Conservation (phyloP, 1,139 yeast genomes). For the Protomyces macrosporus region DNA sequence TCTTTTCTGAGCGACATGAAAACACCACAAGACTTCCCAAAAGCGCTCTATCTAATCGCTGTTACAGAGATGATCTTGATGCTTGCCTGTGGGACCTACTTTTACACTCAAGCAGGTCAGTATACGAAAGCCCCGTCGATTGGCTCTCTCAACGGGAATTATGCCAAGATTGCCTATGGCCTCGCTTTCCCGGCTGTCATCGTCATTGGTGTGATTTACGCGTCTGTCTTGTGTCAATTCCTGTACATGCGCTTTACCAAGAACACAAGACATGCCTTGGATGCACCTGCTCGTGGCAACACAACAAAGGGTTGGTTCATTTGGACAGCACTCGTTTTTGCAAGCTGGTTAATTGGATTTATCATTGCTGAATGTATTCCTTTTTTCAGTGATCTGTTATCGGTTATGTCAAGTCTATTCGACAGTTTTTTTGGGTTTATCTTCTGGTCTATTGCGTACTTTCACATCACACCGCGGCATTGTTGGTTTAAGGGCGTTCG, state of each 20-base stretch:
- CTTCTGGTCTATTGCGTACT: constrained; percentile 61
- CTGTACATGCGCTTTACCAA: constrained; percentile 24
- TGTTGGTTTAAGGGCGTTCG: constrained; percentile 32
- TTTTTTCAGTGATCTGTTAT: constrained; percentile 53
- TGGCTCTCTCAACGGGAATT: constrained; percentile 48
- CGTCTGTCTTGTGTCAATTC: constrained; percentile 37
- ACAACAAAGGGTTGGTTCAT: constrained; percentile 51
- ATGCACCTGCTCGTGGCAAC: constrained; percentile 36
- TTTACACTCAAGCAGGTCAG: constrained; percentile 56
- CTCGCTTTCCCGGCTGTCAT: constrained; percentile 57
- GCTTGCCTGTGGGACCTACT: constrained; percentile 51
- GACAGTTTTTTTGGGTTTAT: constrained; percentile 64
- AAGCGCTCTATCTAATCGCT: constrained; percentile 53
- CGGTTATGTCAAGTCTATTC: constrained; percentile 58
- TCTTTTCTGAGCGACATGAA: constrained; percentile 56
- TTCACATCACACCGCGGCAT: constrained; percentile 36
- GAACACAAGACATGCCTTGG: constrained; percentile 13
- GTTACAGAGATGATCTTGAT: constrained; percentile 48
- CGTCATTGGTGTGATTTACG: constrained; percentile 49
- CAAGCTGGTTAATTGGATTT: constrained; percentile 47
- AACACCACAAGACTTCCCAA: constrained; percentile 53
- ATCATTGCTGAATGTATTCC: constrained; percentile 60
- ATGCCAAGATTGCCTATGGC: constrained; percentile 54
- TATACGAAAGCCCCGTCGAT: constrained; percentile 58
- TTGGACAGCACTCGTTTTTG: constrained; percentile 47